Evolutionary conservation across 805 yeast genomes (phyloP).

Genomic region (Komagataella mondaviorum): DNA sequence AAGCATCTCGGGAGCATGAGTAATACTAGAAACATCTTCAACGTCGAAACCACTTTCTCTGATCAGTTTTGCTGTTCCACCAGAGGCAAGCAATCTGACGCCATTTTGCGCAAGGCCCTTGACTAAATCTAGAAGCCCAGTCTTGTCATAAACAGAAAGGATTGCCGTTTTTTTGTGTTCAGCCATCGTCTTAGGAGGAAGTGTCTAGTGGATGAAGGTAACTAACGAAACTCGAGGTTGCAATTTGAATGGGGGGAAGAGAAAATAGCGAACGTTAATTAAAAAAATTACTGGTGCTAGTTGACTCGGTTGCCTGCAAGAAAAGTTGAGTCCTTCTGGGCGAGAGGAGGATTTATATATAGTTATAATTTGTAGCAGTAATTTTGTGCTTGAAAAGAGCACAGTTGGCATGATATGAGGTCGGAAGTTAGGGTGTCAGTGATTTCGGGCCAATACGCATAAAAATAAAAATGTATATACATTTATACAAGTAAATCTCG

Average conservation of each 20-base stretch:
- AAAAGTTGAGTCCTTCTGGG: neutral
- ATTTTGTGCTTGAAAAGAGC: neutral
- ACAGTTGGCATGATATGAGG: too few relatives aligned
- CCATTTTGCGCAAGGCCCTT: slow-evolving; percentile 84
- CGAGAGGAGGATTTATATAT: neutral
- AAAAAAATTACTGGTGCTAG: neutral
- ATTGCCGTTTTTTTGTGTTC: slow-evolving; percentile 72
- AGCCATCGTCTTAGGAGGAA: slow-evolving; percentile 8
- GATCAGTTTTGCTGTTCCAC: slow-evolving; percentile 90
- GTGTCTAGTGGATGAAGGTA: neutral
- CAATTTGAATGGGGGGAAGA: neutral
- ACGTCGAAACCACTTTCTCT: slow-evolving; percentile 98
- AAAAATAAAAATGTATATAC: too few relatives aligned
- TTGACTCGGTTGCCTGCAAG: neutral
- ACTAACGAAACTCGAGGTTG: neutral
- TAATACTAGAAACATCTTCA: slow-evolving; percentile 86
- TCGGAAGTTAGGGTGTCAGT: too few relatives aligned
- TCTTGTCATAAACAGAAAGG: slow-evolving; percentile 92
- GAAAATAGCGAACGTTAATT: neutral
- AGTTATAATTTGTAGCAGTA: neutral
- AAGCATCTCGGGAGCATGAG: slow-evolving; percentile 98
- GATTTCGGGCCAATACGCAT: neutral
- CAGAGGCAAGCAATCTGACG: slow-evolving; percentile 90
- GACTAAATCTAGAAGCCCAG: slow-evolving; percentile 91
- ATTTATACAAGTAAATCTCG: too few relatives aligned